Evolutionary conservation across 2,329 filamentous ascomycete genomes (phyloP).

Genomic region (Fusarium sp.): DNA sequence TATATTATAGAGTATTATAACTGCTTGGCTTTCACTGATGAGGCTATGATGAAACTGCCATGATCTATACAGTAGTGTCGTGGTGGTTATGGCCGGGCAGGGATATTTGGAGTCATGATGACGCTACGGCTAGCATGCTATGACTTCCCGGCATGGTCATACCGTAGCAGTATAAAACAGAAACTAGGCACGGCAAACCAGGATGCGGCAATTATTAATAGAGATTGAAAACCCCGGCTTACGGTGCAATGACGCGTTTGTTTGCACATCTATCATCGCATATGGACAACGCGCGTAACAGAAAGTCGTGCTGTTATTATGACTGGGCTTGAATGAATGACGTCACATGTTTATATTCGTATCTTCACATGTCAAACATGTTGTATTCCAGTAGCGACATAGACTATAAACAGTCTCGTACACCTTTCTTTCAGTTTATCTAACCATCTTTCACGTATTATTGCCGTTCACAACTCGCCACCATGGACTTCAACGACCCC

Average conservation of each 20-base stretch:
- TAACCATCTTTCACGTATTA: no score
- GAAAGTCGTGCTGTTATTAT: fast-evolving
- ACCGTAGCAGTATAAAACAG: fast-evolving
- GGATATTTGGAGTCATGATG: not conserved
- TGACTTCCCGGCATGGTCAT: not conserved
- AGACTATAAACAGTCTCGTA: not conserved
- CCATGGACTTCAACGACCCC: fast-evolving
- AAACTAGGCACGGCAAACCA: fast-evolving
- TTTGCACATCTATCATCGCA: fast-evolving
- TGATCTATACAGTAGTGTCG: not conserved
- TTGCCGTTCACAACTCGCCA: no score
- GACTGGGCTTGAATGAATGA: not conserved
- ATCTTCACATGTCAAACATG: not conserved
- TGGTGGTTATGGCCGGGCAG: not conserved
- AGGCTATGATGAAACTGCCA: fast-evolving
- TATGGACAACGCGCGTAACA: fast-evolving
- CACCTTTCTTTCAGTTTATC: fast-evolving
- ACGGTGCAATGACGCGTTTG: not conserved
- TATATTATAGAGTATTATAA: no score
- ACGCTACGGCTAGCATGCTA: not conserved
- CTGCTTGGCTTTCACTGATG: not conserved
- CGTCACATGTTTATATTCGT: not conserved
- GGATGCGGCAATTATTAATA: not conserved
- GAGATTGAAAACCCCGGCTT: fast-evolving
- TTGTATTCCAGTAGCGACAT: fast-evolving